Base-by-base conservation (phyloP, 2,329 filamentous ascomycete genomes). In the Eutypa lata region DNA sequence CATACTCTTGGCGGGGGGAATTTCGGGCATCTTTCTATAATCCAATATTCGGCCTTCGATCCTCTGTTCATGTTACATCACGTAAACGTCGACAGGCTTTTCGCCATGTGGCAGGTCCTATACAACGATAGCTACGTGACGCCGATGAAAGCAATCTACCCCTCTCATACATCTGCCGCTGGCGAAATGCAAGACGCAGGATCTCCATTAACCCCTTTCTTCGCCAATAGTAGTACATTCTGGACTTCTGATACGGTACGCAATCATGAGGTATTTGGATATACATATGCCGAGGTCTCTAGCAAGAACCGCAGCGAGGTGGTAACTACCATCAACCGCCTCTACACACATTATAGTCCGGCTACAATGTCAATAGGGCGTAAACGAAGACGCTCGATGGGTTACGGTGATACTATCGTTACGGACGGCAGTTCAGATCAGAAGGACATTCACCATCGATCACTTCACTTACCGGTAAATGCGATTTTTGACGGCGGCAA, bases 11-110 rank as follows among this genome's bases (percentile, higher is more conserved):
- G 79, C 50, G 68, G 71, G 53, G 77, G 78, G 35, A 87, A 88
- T 2, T 68, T 61, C 55, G 67, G 67, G 2, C 87, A 90, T 61
- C 88, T 89, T 82, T 82, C 80, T 42, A 88, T 82, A 67, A 83
- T 86, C 31, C 82, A 84, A 18, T 87, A 88, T 60, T 88, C 89
- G 2, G 82, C 87, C 0, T 95, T 90, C 65, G 90, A 95, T 64
- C 90, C 90, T 0, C 73, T 90, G 13, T 92, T 93, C 70, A 89
- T 87, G 71, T 71, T 93, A 8, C 89, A 93, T 62, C 90, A 93
- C 62, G 74, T 77, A 57, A 91, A 89, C 69, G 80, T 91, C 7
- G 90, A 95, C 64, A 82, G 90, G 2, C 70, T 89, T 26, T 83
- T 91, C 57, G 83, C 89, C 31, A 80, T 95, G 55, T 94, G 89